phyloP scores from a whole-genome alignment of 352 stramenopile genomes.

The Phytophthora sojae region DNA sequence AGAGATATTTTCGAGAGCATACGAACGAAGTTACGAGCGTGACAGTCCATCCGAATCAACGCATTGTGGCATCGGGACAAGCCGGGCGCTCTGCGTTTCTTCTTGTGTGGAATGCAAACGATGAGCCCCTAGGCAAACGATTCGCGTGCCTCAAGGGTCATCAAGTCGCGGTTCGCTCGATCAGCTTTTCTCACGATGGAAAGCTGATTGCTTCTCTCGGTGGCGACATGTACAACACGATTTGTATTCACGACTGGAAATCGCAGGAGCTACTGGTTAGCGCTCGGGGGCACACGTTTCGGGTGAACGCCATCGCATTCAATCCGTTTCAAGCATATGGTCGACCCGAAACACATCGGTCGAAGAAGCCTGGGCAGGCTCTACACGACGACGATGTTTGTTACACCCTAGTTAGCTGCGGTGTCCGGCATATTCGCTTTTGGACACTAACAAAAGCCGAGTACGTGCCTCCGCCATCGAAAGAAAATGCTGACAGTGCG shows the following conservation, averaged over 20 bases:
- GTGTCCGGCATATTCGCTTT: constrained; percentile 78
- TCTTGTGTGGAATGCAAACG: constrained; percentile 74
- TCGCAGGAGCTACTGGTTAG: constrained; percentile 63
- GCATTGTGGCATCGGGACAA: constrained; percentile 71
- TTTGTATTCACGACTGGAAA: constrained; percentile 80
- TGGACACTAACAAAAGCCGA: constrained; percentile 75
- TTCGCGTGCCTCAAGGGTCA: constrained; percentile 65
- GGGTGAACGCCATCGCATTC: constrained; percentile 70
- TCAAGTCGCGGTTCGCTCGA: constrained; percentile 58
- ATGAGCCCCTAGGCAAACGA: constrained; percentile 61
- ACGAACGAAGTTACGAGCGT: constrained; percentile 66
- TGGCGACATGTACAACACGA: constrained; percentile 82
- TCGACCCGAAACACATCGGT: constrained; percentile 54
- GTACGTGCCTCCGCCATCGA: constrained; percentile 46
- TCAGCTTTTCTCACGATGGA: constrained; percentile 79
- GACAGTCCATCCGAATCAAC: constrained; percentile 64
- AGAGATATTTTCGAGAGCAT: constrained; percentile 71
- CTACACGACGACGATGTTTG: constrained; percentile 75
- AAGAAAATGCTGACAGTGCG: constrained; percentile 62
- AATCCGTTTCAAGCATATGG: constrained; percentile 79
- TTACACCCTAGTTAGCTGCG: constrained; percentile 79
- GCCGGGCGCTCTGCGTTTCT: constrained; percentile 61
- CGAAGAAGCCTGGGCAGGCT: constrained; percentile 65
- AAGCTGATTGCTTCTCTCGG: constrained; percentile 73
- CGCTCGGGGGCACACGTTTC: constrained; percentile 70